Conservation (phyloP, 2,329 filamentous ascomycete species). For the Claviceps maximensis region DNA sequence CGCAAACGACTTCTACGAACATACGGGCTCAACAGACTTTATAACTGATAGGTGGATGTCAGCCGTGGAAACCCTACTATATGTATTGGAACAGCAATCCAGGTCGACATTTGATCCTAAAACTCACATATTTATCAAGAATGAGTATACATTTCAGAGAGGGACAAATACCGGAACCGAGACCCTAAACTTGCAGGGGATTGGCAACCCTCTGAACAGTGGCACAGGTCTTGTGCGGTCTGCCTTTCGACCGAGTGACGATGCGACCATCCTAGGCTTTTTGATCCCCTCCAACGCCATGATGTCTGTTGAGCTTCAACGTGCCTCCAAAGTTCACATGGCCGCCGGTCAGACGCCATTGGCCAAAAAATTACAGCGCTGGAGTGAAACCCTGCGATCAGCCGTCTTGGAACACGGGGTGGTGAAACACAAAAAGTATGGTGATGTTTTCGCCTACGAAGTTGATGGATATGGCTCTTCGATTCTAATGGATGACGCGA, state of each 20-base stretch:
- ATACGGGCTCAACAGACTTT: conserved; percentile 67
- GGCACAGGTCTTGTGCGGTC: conserved; percentile 79
- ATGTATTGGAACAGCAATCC: conserved; percentile 66
- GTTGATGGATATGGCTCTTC: conserved; percentile 75
- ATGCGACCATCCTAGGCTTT: conserved; percentile 86
- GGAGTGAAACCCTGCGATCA: conserved; percentile 51
- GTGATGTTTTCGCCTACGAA: conserved; percentile 74
- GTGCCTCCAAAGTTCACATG: conserved; percentile 57
- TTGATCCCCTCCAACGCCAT: conserved; percentile 94
- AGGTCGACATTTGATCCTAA: conserved; percentile 63
- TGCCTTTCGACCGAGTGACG: conserved; percentile 88
- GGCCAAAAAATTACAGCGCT: conserved; percentile 41
- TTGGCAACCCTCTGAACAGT: conserved; percentile 81
- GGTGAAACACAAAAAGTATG: conserved; percentile 59
- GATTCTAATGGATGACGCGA: conserved; percentile 83
- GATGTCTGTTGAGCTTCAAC: conserved; percentile 80
- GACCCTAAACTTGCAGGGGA: conserved; percentile 66
- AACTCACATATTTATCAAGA: conserved; percentile 50
- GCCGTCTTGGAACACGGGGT: conserved; percentile 81
- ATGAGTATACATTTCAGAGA: conserved; percentile 80
- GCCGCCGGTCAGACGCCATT: conserved; percentile 41
- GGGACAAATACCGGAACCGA: conserved; percentile 74
- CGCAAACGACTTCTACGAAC: conserved; percentile 72
- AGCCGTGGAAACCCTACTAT: conserved; percentile 62
- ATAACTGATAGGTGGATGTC: conserved; percentile 64